Evolutionary conservation across 306 rosid species (phyloP).

Genomic region (Vigna reflexopilosa): DNA sequence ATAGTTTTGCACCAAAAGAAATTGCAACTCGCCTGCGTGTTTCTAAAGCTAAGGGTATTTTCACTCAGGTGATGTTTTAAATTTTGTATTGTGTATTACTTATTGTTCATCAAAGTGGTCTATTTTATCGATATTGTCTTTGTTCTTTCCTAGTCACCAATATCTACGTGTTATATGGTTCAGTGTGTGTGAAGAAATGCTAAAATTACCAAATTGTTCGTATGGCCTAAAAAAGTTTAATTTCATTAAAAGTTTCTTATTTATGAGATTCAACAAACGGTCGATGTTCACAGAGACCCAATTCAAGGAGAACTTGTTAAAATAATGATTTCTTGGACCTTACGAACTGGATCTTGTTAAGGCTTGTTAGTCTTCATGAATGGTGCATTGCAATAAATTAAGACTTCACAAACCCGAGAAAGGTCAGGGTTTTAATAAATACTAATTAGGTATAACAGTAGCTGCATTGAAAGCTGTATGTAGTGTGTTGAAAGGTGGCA

Average conservation of each 20-base stretch:
- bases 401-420: neutral
- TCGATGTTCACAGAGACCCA: neutral
- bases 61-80: slow-evolving; percentile 73
- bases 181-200: neutral
- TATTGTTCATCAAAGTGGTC: neutral
- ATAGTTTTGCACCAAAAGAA: slow-evolving; percentile 86
- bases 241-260: neutral
- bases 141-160: slow-evolving; percentile 19
- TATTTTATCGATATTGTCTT: slow-evolving; percentile 1
- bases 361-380: neutral
- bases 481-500: neutral
- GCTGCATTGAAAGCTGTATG: slow-evolving; percentile 4
- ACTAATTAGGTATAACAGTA: neutral
- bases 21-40: slow-evolving; percentile 80
- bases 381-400: neutral
- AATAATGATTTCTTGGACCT: neutral
- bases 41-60: slow-evolving; percentile 84
- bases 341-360: neutral
- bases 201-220: neutral
- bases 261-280: neutral
- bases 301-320: neutral
- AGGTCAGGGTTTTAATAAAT: neutral
- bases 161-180: neutral
- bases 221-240: neutral
- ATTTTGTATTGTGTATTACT: neutral